phyloP scores from a whole-genome alignment of 2,329 filamentous ascomycete genomes.

The Sporothrix inflata region DNA sequence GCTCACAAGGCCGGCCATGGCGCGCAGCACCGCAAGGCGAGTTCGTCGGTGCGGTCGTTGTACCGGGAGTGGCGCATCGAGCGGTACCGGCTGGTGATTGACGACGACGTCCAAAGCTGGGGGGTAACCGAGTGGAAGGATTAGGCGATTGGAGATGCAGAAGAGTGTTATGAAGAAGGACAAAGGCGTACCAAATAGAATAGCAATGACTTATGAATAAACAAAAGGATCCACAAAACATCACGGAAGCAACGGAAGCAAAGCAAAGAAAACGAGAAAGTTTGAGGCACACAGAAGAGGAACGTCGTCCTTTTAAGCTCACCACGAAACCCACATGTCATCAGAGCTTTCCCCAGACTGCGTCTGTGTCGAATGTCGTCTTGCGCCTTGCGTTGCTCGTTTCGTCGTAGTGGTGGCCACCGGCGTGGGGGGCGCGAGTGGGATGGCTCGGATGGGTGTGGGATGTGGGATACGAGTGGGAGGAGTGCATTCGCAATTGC shows the following conservation, averaged over 20 bases:
- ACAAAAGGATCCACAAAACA: background rate
- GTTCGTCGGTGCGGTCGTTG: constrained; percentile 63
- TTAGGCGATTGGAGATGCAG: background rate
- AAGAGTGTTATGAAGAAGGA: background rate
- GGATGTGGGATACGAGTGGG: constrained; percentile 26
- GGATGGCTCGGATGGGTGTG: constrained; percentile 7
- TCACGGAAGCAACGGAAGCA: too few species aligned
- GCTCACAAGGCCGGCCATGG: constrained; percentile 63
- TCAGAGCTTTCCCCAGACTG: constrained; percentile 6
- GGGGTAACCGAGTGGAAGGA: constrained; percentile 48
- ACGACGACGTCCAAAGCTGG: constrained; percentile 67
- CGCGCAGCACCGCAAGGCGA: constrained; percentile 66
- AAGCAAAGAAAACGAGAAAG: background rate
- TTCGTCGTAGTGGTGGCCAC: constrained; percentile 25
- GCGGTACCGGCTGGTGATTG: constrained; percentile 69
- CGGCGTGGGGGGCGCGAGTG: constrained; percentile 26
- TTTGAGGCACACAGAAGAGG: background rate
- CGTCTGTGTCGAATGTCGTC: background rate
- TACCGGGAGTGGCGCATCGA: constrained; percentile 72
- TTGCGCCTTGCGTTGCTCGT: constrained; percentile 8
- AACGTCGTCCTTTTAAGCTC: constrained; percentile 20
- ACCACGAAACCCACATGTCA: constrained; percentile 11
- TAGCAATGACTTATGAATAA: constrained; percentile 16
- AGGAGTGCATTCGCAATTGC: constrained; percentile 22
- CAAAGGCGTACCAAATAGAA: background rate